Evolutionary conservation across 2,329 filamentous ascomycete species (phyloP).

Genomic region (Phyllosticta citribraziliensis): DNA sequence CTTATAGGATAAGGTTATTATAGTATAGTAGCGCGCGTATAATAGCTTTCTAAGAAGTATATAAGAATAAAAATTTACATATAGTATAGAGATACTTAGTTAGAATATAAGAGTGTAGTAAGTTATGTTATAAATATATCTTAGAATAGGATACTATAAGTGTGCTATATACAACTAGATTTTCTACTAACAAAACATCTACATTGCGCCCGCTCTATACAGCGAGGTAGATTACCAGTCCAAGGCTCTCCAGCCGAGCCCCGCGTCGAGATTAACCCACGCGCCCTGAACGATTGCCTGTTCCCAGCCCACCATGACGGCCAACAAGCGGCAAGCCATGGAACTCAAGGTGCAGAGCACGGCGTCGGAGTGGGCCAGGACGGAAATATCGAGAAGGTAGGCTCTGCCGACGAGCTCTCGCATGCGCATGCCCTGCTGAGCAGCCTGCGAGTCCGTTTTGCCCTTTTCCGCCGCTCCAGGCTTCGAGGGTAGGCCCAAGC

Average conservation of each 20-base stretch:
- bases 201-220: not conserved
- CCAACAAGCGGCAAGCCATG: slow-evolving; percentile 58
- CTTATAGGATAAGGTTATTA: too few species aligned
- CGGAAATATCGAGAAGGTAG: slow-evolving; percentile 70
- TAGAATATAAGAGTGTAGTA: too few species aligned
- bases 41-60: too few species aligned
- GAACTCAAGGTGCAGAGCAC: slow-evolving; percentile 70
- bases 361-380: slow-evolving; percentile 58
- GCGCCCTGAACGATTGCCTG: slow-evolving; percentile 18
- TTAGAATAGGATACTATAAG: not conserved
- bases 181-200: not conserved
- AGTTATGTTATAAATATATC: too few species aligned
- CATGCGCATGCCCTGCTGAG: slow-evolving; percentile 49
- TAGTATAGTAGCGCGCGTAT: too few species aligned
- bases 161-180: not conserved
- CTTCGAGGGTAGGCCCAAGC: slow-evolving; percentile 45
- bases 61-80: too few species aligned
- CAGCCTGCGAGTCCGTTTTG: slow-evolving; percentile 15
- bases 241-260: slow-evolving; percentile 29
- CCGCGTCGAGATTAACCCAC: slow-evolving; percentile 18
- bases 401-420: slow-evolving; percentile 68
- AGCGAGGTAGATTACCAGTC: slow-evolving; percentile 18
- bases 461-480: slow-evolving; percentile 33
- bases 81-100: too few species aligned
- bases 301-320: slow-evolving; percentile 83